Base-by-base conservation (phyloP, 2,329 filamentous ascomycete species). In the Ramichloridium luteum region DNA sequence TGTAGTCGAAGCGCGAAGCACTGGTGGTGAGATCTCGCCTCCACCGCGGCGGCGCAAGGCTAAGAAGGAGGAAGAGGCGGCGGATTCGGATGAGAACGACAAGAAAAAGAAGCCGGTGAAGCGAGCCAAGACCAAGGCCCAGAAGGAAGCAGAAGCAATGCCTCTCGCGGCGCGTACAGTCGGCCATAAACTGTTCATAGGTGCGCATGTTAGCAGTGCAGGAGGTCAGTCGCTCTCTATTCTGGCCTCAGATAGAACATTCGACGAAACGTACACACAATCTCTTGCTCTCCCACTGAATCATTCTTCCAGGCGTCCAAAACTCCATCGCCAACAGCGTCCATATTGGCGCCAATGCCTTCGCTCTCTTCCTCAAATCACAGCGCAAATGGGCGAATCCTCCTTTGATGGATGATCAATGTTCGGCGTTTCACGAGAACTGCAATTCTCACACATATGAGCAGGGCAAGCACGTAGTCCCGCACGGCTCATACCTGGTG, bases 361-460 rank as follows among this genome's bases (percentile, higher is more conserved):
- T 96, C 47, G 90, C 90, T 3, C 67, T 96, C 13, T 98, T 98
- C 61, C 69, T 98, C 46, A 96, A 96, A 55, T 93, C 83, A 0
- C 90, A 98, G 57, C 77, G 86, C 34, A 96, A 93, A 63, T 98
- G 90, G 90, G 68, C 72, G 16, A 92, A 80, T 48, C 83, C 86
- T 6, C 72, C 81, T 1, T 67, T 98, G 4, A 67, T 78, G 15
- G 58, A 73, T 23, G 74, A 80, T 15, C 72, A 78, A 32, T 67
- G 71, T 30, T 66, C 74, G 25, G 68, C 74, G 23, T 98, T 96
- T 60, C 70, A 70, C 34, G 65, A 67, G 26, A 62, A 74, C 17
- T 82, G 83, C 51, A 64, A 71, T 30, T 61, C 76, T 30, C 74
- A 88, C 53, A 61, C 63, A 30, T 93, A 88, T 56, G 74, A 82